These are phyloP conservation scores for Diospyros lotus DNA, from an alignment of 148 eudicot species.

Conservation along the genomic window DNA sequence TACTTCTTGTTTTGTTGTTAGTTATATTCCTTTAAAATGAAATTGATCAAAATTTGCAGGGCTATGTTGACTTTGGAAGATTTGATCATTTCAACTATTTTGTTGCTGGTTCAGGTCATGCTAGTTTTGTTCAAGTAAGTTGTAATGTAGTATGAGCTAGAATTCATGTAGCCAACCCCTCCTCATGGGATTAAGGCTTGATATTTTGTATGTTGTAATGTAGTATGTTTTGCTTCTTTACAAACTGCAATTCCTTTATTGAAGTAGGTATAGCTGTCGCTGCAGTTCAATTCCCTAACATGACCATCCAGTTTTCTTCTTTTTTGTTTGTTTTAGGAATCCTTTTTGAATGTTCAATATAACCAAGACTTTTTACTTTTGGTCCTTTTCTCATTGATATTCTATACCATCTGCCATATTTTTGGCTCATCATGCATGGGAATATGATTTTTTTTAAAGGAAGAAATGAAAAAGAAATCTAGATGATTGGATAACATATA, in stretches of 20 bases:
- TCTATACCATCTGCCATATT: no score
- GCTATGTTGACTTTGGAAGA: constrained; percentile 87
- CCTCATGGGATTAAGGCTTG: not conserved
- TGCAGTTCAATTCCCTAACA: not conserved
- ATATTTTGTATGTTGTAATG: not conserved
- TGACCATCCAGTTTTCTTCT: no score
- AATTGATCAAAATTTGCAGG: constrained; percentile 38
- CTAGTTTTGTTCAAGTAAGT: constrained; percentile 74
- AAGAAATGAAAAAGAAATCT: no score
- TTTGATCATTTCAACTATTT: constrained; percentile 57
- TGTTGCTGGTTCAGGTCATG: constrained; percentile 63
- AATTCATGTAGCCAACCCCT: not conserved
- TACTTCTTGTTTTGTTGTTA: not conserved
- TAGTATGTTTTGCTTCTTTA: not conserved
- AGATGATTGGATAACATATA: no score
- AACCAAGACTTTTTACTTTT: no score
- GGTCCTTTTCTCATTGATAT: no score
- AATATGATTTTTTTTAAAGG: no score
- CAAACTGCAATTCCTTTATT: not conserved
- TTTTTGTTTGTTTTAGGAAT: no score
- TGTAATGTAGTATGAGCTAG: constrained; percentile 2
- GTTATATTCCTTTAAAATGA: not conserved
- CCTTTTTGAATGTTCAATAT: no score
- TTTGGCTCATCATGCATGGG: no score
- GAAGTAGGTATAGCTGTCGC: not conserved